Evolutionary conservation across 1,284 basidiomycete species (phyloP), one percentile per base, ranked within the genome.

Genomic region (Tylopilus microsporus): DNA sequence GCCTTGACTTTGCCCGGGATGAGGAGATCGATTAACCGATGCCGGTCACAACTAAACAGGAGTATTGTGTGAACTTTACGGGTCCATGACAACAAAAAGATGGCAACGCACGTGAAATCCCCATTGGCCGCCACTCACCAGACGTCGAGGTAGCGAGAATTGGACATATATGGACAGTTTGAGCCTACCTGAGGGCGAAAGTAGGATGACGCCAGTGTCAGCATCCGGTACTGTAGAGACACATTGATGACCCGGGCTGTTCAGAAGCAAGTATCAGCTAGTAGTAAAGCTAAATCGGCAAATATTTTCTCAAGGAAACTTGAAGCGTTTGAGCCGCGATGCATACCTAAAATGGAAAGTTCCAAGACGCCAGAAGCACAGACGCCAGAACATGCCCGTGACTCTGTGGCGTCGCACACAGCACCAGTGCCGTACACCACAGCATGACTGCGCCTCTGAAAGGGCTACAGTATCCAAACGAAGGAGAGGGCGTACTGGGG

Each of bases 281-380:
- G 25, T 49, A 46, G n/a, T 19, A 13, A 5, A 30, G 32, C 25
- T 45, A 45, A 55, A 25, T 54, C 48, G 56, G 41, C 42, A 13
- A 52, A 13, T 36, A 50, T 46, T 15, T 36, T 18, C 18, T 47
- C 39, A 2, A 43, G 5, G 36, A 13, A 16, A 49, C 25, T 51
- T 25, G 3, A 15, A 25, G 1, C 13, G 21, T 19, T 41, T 19
- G 3, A 57, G 55, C 42, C 25, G 56, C 56, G 34, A 52, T 25
- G 41, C n/a, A 60, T 56, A 43, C 62, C 59, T 49, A 60, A 65
- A 52, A 18, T 43, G 54, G 64, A 60, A 64, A 45, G 12, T n/a
- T 30, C 18, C 12, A 39, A 45, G 13, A 18, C 11, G 30, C 49
- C 19, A 5, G 15, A 49, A 15, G 16, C 18, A 41, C n/a, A 46